Percentiles rank a stretch among this genome's conserved stretches.
Conservation (phyloP, 2,329 filamentous ascomycete genomes). For the Colletotrichum limetticola region DNA sequence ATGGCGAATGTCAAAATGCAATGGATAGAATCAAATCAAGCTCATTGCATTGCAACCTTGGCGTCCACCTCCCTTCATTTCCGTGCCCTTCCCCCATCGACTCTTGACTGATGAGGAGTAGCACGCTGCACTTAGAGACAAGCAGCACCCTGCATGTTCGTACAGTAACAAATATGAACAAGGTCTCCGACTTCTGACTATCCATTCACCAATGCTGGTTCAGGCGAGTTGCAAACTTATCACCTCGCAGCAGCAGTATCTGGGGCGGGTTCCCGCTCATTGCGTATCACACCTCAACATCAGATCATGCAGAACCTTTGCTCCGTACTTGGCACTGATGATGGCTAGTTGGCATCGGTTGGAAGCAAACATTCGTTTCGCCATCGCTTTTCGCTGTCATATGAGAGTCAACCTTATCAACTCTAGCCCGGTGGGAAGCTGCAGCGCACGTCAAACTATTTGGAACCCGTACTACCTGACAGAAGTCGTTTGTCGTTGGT, state of each 20-base stretch:
- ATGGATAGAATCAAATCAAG: slow-evolving; percentile 26
- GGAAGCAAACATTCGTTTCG: not conserved
- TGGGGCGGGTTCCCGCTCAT: not conserved
- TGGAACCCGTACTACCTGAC: no score
- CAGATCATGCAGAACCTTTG: no score
- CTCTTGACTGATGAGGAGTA: not conserved
- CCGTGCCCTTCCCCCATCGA: not conserved
- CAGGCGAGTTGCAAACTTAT: not conserved
- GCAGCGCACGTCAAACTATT: not conserved
- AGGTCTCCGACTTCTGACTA: not conserved
- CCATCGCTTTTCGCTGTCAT: not conserved
- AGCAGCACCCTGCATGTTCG: not conserved
- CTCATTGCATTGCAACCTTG: slow-evolving; percentile 16
- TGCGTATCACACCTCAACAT: not conserved
- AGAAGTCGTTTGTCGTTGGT: not conserved
- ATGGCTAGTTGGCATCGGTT: not conserved
- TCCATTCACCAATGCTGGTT: not conserved
- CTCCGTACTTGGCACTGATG: not conserved
- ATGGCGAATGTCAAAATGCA: slow-evolving; percentile 27
- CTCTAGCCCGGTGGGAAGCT: not conserved
- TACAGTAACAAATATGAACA: not conserved
- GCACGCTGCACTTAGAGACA: not conserved
- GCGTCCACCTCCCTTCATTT: not conserved
- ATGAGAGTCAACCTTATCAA: not conserved
- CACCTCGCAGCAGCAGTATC: not conserved